Evolutionary conservation across 139 green algal species (phyloP).

Genomic region (Ostreobium quekettii): DNA sequence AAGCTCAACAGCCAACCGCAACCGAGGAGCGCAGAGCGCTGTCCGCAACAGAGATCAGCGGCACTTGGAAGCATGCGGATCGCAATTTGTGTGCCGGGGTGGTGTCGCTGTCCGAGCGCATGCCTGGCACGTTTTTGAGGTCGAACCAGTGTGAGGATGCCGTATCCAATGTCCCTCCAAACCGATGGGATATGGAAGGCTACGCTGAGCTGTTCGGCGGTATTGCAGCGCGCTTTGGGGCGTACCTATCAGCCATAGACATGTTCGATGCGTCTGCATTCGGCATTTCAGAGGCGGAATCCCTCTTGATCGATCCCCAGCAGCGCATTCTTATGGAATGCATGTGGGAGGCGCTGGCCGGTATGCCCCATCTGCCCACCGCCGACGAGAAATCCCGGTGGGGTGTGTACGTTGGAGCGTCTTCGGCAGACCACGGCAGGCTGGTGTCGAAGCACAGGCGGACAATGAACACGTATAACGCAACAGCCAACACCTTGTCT

Average conservation of each 20-base stretch:
- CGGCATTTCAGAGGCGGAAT: constrained; percentile 55
- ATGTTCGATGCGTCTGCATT: constrained; percentile 53
- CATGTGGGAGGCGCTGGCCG: no score
- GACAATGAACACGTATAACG: constrained; percentile 32
- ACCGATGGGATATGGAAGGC: constrained; percentile 13
- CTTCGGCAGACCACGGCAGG: constrained; percentile 58
- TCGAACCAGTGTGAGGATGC: no score
- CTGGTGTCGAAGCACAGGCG: constrained; percentile 27
- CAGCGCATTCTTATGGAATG: constrained; percentile 29
- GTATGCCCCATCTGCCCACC: no score
- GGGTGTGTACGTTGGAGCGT: constrained; percentile 53
- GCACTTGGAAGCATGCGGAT: no score
- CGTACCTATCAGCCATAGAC: constrained; percentile 33
- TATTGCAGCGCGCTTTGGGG: constrained; percentile 42
- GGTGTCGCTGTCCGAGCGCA: no score
- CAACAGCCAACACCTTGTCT: constrained; percentile 39
- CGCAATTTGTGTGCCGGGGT: no score
- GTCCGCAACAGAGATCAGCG: no score
- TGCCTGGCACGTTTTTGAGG: no score
- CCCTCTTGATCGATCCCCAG: constrained; percentile 68
- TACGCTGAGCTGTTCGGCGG: constrained; percentile 27
- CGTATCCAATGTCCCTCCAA: no score
- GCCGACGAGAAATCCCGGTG: no score
- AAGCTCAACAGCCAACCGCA: neutral
- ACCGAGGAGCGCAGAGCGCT: no score